Evolutionary conservation across 495 filamentous ascomycete species (phyloP).

Genomic region (Lophiotrema nucula): DNA sequence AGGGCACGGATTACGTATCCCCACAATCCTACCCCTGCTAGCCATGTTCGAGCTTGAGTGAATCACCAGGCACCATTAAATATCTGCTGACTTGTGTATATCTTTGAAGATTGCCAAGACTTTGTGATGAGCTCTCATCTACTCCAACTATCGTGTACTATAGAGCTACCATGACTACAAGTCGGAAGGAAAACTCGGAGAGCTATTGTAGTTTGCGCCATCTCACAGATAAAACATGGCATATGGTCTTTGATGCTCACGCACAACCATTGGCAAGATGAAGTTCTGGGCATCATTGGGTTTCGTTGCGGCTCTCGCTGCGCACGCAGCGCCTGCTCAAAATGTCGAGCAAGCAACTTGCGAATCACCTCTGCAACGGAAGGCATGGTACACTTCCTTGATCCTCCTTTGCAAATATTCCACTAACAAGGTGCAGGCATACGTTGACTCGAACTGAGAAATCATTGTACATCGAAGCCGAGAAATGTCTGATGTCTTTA

Average conservation of each 20-base stretch:
- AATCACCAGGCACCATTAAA: neutral
- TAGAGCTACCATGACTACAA: neutral
- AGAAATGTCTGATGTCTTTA: conserved; percentile 46
- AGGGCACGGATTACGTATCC: neutral
- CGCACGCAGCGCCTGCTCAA: neutral
- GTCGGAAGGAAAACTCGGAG: neutral
- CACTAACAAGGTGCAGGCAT: conserved; percentile 32
- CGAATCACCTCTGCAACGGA: neutral
- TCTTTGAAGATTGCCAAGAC: neutral
- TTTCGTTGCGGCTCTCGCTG: neutral
- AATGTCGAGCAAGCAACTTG: neutral
- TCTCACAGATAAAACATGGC: neutral
- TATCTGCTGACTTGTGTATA: neutral
- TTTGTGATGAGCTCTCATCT: neutral
- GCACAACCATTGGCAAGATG: neutral
- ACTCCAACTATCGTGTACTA: neutral
- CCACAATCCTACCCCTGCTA: neutral
- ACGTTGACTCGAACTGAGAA: conserved; percentile 43
- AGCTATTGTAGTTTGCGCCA: too few relatives aligned
- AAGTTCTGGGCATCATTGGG: neutral
- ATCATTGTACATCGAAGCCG: conserved; percentile 46
- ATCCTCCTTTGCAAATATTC: neutral
- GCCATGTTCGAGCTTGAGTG: neutral
- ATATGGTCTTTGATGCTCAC: neutral
- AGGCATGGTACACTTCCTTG: neutral